phyloP scores from a whole-genome alignment of 208 protist genomes.

The Leishmania lainsoni region DNA sequence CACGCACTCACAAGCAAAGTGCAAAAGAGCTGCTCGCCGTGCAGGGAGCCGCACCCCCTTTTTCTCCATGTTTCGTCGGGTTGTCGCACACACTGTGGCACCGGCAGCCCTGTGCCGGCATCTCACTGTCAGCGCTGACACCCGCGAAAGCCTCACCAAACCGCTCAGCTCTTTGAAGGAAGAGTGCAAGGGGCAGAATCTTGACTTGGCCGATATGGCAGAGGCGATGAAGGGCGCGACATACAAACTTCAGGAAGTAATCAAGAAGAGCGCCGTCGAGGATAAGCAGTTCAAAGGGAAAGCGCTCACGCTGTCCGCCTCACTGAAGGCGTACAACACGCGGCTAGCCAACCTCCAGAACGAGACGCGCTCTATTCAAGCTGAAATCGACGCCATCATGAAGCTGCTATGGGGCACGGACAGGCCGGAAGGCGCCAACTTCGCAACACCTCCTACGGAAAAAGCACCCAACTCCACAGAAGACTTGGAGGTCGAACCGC shows the following conservation, averaged over 20 bases:
- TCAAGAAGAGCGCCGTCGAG: conserved; percentile 46
- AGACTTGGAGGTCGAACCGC: conserved; percentile 76
- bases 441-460: conserved; percentile 53
- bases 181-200: conserved; percentile 83
- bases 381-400: conserved; percentile 73
- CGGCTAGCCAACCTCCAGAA: conserved; percentile 84
- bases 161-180: conserved; percentile 82
- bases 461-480: conserved; percentile 16
- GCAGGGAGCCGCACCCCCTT: background rate
- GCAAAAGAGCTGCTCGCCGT: background rate
- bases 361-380: conserved; percentile 81
- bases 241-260: conserved; percentile 58
- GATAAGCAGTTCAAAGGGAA: conserved; percentile 83
- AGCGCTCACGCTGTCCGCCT: conserved; percentile 68
- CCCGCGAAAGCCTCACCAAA: conserved; percentile 72
- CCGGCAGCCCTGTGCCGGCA: conserved; percentile 14
- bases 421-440: conserved; percentile 50
- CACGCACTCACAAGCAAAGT: background rate
- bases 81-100: conserved; percentile 1
- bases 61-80: conserved; percentile 21
- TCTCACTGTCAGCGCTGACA: conserved; percentile 40
- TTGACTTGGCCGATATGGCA: conserved; percentile 89
- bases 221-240: conserved; percentile 74
- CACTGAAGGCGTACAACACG: conserved; percentile 87
- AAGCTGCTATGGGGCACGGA: conserved; percentile 89